phyloP scores from a whole-genome alignment of 2,329 filamentous ascomycete species.

The Knufia fluminis region DNA sequence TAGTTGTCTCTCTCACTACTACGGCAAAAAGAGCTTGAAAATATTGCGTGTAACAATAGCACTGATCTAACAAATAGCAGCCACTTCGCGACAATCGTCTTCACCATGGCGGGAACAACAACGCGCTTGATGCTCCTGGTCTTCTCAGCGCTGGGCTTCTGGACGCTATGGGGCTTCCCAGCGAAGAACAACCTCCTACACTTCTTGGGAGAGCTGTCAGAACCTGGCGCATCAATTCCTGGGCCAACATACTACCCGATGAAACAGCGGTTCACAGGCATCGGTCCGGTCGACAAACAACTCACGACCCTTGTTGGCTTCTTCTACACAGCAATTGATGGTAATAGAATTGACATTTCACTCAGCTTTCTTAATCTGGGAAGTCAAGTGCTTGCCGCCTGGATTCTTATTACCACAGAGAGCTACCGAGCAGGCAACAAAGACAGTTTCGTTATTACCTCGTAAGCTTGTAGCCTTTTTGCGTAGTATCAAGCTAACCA shows the following conservation, averaged over 20 bases:
- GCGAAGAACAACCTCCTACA: conserved; percentile 23
- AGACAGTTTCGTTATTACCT: conserved; percentile 25
- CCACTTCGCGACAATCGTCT: neutral
- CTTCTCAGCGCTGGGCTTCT: conserved; percentile 17
- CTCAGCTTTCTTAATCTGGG: conserved; percentile 33
- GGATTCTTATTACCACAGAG: conserved; percentile 37
- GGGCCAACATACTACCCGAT: conserved; percentile 23
- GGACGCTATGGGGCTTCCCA: conserved; percentile 23
- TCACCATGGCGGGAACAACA: conserved; percentile 8
- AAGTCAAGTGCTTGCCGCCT: conserved; percentile 34
- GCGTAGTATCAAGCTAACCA: conserved; percentile 7
- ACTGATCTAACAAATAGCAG: neutral
- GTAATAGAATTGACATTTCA: conserved; percentile 28
- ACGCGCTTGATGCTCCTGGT: neutral
- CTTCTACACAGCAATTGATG: conserved; percentile 34
- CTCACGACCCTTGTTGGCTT: conserved; percentile 27
- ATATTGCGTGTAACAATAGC: too few relatives aligned
- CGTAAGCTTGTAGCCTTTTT: conserved; percentile 9
- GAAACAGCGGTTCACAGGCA: conserved; percentile 23
- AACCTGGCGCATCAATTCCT: conserved; percentile 23
- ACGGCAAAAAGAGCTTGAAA: too few relatives aligned
- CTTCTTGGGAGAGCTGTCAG: conserved; percentile 17
- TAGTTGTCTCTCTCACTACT: too few relatives aligned
- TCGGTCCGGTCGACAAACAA: conserved; percentile 22
- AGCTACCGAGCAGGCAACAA: conserved; percentile 37